These are phyloP conservation scores for Pseudocercospora musae DNA, from an alignment of 2,329 filamentous ascomycete genomes.

Conservation along the genomic window DNA sequence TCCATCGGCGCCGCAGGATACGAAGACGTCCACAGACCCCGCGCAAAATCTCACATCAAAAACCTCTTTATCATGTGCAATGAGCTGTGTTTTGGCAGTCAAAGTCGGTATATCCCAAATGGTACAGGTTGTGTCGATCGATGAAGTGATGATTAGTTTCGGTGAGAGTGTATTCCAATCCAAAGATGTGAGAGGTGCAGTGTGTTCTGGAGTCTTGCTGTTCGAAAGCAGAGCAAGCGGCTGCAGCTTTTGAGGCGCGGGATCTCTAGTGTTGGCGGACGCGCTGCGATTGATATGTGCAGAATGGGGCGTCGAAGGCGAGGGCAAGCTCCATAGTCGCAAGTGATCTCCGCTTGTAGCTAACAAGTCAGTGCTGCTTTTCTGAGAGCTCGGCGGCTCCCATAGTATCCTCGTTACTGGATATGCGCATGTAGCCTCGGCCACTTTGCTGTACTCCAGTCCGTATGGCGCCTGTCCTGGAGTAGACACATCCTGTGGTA, in stretches of 20 bases:
- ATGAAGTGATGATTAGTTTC: constrained; percentile 96
- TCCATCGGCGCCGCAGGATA: constrained; percentile 94
- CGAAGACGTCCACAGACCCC: constrained; percentile 97
- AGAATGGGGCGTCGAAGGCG: constrained; percentile 32
- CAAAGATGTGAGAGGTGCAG: constrained; percentile 88
- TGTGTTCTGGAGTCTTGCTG: constrained; percentile 97
- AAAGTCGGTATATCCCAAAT: constrained; percentile 99
- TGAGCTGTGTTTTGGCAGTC: constrained; percentile 95
- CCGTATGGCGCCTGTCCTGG: constrained; percentile 70
- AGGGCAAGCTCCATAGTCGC: constrained; percentile 85
- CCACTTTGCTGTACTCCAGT: constrained; percentile 87
- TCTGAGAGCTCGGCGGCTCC: constrained; percentile 93
- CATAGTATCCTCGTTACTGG: constrained; percentile 92
- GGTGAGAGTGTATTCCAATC: constrained; percentile 98
- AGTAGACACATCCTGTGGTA: constrained; percentile 63
- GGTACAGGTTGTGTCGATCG: constrained; percentile 97
- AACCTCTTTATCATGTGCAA: constrained; percentile 98
- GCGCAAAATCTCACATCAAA: constrained; percentile 98
- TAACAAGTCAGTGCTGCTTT: constrained; percentile 90
- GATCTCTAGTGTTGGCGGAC: constrained; percentile 58
- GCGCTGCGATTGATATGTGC: constrained; percentile 66
- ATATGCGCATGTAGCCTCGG: constrained; percentile 96
- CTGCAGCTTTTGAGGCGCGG: constrained; percentile 74
- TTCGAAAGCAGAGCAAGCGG: constrained; percentile 91
- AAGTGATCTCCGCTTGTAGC: constrained; percentile 95